These are phyloP conservation scores for Amanita exitialis DNA, from an alignment of 768 basidiomycete species.

Conservation along the genomic window DNA sequence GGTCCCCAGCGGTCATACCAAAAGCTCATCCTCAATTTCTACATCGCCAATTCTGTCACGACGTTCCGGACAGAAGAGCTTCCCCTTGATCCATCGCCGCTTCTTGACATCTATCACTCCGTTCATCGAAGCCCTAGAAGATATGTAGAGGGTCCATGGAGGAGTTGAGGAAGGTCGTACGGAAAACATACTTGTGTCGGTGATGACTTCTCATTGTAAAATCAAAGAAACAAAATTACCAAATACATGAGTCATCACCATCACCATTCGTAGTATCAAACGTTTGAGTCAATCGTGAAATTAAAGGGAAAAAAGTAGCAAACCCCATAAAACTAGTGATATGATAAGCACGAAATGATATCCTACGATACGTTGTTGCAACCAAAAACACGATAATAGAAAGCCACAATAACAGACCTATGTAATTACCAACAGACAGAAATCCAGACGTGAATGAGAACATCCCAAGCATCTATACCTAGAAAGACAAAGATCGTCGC, in stretches of 20 bases:
- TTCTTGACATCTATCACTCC: conserved; percentile 1
- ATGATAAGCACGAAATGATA: background rate
- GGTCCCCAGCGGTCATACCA: too few species aligned
- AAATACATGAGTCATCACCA: background rate
- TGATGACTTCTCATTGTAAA: background rate
- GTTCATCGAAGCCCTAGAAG: too few species aligned
- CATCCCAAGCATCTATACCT: background rate
- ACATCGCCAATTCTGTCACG: conserved; percentile 10
- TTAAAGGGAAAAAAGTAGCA: background rate
- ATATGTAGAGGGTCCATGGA: too few species aligned
- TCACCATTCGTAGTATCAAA: background rate
- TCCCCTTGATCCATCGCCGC: background rate
- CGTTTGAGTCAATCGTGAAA: background rate
- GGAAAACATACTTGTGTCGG: background rate
- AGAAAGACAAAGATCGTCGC: conserved; percentile 2
- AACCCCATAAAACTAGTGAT: background rate
- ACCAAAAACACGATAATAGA: background rate
- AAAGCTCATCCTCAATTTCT: too few species aligned
- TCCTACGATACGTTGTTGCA: background rate
- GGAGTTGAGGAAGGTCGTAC: too few species aligned
- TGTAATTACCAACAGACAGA: background rate
- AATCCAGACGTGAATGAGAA: background rate
- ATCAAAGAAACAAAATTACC: background rate
- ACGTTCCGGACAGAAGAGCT: conserved; percentile 12
- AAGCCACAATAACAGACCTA: too few species aligned